phyloP scores from a whole-genome alignment of 2,329 filamentous ascomycete genomes.

The Chaetomiaceae sp. region DNA sequence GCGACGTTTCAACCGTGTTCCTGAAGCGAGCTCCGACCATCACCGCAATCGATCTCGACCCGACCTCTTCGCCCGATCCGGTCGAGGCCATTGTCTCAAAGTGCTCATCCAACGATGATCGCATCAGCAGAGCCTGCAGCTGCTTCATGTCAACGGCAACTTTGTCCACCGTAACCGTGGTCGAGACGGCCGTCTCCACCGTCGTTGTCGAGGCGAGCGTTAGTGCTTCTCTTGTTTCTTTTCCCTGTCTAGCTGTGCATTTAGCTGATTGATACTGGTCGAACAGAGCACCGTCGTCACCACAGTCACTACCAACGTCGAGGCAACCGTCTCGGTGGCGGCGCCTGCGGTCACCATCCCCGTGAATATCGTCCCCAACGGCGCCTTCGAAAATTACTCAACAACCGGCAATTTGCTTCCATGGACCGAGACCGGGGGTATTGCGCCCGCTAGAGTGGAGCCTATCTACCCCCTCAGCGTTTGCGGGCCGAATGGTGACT shows the following conservation, averaged over 20 bases:
- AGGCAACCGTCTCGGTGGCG: too few species aligned
- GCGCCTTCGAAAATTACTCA: conserved; percentile 15
- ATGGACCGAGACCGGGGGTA: conserved; percentile 6
- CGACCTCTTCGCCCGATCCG: neutral
- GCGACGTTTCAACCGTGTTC: neutral
- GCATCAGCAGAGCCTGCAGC: conserved; percentile 23
- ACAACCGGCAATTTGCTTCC: conserved; percentile 17
- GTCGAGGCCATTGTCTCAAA: too few species aligned
- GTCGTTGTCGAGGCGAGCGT: conserved; percentile 4
- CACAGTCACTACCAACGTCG: conserved; percentile 7
- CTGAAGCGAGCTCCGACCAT: too few species aligned
- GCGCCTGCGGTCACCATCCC: conserved; percentile 6
- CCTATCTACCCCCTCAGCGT: conserved; percentile 16
- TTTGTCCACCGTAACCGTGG: conserved; percentile 16
- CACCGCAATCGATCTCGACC: neutral
- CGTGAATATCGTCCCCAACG: conserved; percentile 12
- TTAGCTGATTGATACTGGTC: too few species aligned
- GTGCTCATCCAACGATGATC: neutral
- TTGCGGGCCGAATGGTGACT: neutral
- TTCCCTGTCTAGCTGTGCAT: too few species aligned
- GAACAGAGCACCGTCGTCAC: neutral
- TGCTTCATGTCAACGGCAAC: conserved; percentile 24
- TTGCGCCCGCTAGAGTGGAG: conserved; percentile 12
- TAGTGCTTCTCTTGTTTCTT: too few species aligned
- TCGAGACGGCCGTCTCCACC: conserved; percentile 13